Base-by-base conservation (phyloP, 495 filamentous ascomycete species). In the Hamigera avellanea region DNA sequence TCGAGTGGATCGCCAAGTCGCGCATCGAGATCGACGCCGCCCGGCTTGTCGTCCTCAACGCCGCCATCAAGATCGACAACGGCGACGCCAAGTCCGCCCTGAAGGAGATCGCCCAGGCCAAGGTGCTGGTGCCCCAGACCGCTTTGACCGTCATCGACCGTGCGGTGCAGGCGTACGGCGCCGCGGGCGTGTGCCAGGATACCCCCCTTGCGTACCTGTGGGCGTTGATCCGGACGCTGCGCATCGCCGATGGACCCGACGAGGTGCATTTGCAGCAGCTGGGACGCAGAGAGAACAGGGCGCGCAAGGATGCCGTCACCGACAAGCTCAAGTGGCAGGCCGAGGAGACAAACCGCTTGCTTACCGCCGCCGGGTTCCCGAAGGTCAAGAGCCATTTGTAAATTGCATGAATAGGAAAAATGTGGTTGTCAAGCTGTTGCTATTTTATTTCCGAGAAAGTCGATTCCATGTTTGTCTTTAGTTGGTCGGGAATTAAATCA, bases 261-360 rank as follows among this genome's bases (percentile, higher is more conserved):
- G 88, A 95, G 71, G 86, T 93, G 26, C 87, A 95, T 60, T 57
- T 95, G 55, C 82, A 93, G 63, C 87, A 95, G 56, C 67, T 95
- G 61, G 88, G 86, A 8, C 73, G 74, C 48, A 76, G 85, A 34
- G 87, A 95, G 69, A 93, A 87, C 52, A 78, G 73, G 61, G 57
- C 71, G 27, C 70, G 75, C 26, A 67, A 67, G 57, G 77, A 66
- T 33, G 62, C 71, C 28, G 67, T 86, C 35, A 63, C 68, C 23
- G 67, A 66, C 33, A 80, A 74, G 54, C 66, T 88, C 46, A 62
- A 67, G 23, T 67, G 59, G 59, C 85, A 91, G 60, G 70, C 58
- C 39, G 56, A 69, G 33, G 75, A 73, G 59, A 72, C 77, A 2
- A 73, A 81, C 50, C 61, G 73, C 47, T 47, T 91, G 57, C 56